phyloP scores from a whole-genome alignment of 768 basidiomycete species.

The Leccinum aurantiacum region DNA sequence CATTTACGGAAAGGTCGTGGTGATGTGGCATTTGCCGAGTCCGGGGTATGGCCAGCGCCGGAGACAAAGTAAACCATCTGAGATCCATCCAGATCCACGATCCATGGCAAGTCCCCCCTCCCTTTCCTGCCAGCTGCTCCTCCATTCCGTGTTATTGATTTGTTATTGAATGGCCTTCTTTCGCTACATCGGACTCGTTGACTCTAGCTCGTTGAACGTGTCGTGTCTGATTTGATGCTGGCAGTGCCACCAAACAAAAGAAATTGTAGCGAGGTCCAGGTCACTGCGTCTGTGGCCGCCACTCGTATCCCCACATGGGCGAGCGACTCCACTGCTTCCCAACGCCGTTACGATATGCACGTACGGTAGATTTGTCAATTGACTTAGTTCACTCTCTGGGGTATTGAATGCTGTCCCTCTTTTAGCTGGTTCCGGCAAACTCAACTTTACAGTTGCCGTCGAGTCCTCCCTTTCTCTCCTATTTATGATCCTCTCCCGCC shows the following conservation, averaged over 20 bases:
- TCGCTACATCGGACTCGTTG: neutral
- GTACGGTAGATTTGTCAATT: neutral
- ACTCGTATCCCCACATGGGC: slow-evolving; percentile 15
- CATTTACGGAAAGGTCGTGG: slow-evolving; percentile 5
- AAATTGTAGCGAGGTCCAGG: neutral
- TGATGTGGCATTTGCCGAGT: slow-evolving; percentile 28
- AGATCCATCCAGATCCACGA: slow-evolving; percentile 28
- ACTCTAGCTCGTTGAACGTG: neutral
- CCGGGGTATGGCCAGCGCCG: slow-evolving; percentile 35
- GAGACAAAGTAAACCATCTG: slow-evolving; percentile 33
- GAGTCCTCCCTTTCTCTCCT: slow-evolving; percentile 9
- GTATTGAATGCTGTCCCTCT: slow-evolving; percentile 6
- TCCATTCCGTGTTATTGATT: slow-evolving; percentile 5
- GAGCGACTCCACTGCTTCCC: slow-evolving; percentile 6
- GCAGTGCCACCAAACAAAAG: neutral
- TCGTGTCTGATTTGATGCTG: neutral
- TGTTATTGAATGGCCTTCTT: neutral
- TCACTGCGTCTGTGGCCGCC: slow-evolving; percentile 2
- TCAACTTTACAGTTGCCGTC: slow-evolving; percentile 21
- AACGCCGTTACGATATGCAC: slow-evolving; percentile 3
- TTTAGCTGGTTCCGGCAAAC: slow-evolving; percentile 24
- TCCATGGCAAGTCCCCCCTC: slow-evolving; percentile 2
- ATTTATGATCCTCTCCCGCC: slow-evolving; percentile 25
- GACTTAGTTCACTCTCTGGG: neutral
- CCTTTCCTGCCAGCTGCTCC: neutral